These are phyloP conservation scores for Graphilbum sp. DNA, from an alignment of 2,329 filamentous ascomycete genomes.

Conservation along the genomic window DNA sequence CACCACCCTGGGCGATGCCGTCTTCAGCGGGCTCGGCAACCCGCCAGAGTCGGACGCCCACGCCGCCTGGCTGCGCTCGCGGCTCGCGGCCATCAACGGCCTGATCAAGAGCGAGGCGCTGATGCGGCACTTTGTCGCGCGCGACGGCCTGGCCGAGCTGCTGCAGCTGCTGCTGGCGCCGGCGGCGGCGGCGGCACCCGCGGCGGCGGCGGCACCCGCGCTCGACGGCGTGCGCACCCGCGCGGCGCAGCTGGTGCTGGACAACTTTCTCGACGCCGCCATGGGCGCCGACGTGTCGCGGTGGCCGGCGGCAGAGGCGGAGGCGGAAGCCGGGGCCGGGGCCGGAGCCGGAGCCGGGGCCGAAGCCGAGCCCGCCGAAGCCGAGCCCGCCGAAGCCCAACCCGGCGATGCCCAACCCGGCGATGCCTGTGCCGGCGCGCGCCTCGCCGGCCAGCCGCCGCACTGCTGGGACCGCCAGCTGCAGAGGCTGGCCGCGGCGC, in stretches of 20 bases:
- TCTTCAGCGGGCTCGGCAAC: neutral
- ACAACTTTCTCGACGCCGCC: conserved; percentile 50
- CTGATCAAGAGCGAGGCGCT: conserved; percentile 38
- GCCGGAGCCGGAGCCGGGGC: too few relatives aligned
- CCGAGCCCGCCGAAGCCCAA: too few relatives aligned
- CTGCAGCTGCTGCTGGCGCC: conserved; percentile 29
- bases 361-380: too few relatives aligned
- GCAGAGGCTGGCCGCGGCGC: conserved; percentile 18
- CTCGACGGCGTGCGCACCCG: conserved; percentile 36
- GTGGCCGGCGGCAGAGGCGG: conserved; percentile 27
- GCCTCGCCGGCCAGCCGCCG: conserved; percentile 14
- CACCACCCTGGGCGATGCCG: neutral
- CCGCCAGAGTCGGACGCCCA: too few relatives aligned
- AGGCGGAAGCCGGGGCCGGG: conserved; percentile 9
- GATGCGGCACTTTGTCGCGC: conserved; percentile 36
- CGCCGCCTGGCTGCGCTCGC: conserved; percentile 12
- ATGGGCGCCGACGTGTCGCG: conserved; percentile 42
- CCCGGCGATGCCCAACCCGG: too few relatives aligned
- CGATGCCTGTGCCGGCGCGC: conserved; percentile 4
- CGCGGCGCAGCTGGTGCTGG: conserved; percentile 40
- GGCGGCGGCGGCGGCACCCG: too few relatives aligned
- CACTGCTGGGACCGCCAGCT: conserved; percentile 40
- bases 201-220: conserved; percentile 21
- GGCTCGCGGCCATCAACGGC: conserved; percentile 35
- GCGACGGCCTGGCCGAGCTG: conserved; percentile 35